A percentile compares a stretch with the other conserved stretches of the same genome.
Conservation (phyloP, 352 stramenopile genomes). For the Phytophthora tentaculata region DNA sequence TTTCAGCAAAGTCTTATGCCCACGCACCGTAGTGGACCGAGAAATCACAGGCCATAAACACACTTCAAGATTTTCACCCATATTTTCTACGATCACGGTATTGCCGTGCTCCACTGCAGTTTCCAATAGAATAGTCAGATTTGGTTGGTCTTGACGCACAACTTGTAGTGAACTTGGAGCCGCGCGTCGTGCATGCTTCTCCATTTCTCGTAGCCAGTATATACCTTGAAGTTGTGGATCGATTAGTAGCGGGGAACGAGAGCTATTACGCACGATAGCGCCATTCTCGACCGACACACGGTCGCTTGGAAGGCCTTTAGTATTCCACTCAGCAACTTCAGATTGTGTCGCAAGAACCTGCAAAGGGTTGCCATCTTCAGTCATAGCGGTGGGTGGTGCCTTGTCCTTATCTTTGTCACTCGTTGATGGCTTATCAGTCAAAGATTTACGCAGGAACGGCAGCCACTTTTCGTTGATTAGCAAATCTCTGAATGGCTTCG, state of each 20-base stretch:
- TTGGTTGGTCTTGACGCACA: constrained; percentile 82
- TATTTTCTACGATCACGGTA: constrained; percentile 90
- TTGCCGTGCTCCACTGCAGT: constrained; percentile 80
- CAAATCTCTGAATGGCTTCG: constrained; percentile 90
- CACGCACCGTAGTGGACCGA: constrained; percentile 73
- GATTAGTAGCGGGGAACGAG: constrained; percentile 88
- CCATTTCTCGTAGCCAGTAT: constrained; percentile 88
- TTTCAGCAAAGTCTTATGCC: constrained; percentile 77
- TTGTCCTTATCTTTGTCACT: constrained; percentile 29
- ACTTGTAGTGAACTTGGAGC: constrained; percentile 66
- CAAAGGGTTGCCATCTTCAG: constrained; percentile 59
- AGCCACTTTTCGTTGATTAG: constrained; percentile 89
- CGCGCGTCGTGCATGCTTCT: constrained; percentile 61
- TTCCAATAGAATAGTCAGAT: constrained; percentile 79
- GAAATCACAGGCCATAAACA: constrained; percentile 87
- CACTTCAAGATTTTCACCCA: constrained; percentile 88
- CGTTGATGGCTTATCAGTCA: constrained; percentile 28
- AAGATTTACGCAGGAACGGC: constrained; percentile 80
- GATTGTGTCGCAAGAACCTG: constrained; percentile 73
- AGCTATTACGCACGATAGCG: constrained; percentile 84
- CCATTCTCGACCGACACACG: constrained; percentile 92
- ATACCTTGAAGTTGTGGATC: constrained; percentile 93
- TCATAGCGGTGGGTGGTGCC: constrained; percentile 16
- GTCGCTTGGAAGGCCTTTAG: constrained; percentile 87
- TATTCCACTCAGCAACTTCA: constrained; percentile 89